phyloP scores from a whole-genome alignment of 140 eudicot species.

The Anethum foeniculum region DNA sequence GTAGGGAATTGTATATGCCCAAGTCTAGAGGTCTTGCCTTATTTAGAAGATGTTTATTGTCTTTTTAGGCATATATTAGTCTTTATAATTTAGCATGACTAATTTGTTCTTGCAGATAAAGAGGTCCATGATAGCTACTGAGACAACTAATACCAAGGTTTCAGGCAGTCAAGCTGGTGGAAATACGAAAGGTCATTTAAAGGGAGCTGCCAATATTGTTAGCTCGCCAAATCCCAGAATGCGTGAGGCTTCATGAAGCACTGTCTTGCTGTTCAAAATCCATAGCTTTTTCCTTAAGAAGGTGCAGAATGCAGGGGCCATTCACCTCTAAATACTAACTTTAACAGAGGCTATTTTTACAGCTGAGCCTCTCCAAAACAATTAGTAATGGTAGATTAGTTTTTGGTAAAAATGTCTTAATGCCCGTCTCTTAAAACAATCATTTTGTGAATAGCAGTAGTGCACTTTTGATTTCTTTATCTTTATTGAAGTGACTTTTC shows the following conservation, averaged over 20 bases:
- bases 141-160: constrained; percentile 36
- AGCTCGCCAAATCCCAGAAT: constrained; percentile 54
- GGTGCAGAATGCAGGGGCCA: background rate
- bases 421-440: background rate
- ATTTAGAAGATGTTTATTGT: background rate
- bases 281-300: background rate
- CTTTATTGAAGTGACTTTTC: background rate
- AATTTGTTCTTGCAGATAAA: constrained; percentile 41
- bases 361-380: background rate
- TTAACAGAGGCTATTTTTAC: background rate
- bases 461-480: background rate
- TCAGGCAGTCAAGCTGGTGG: constrained; percentile 53
- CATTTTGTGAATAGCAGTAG: background rate
- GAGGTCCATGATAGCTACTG: constrained; percentile 51
- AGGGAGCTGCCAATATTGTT: constrained; percentile 38
- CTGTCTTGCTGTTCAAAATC: background rate
- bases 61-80: background rate
- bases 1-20: background rate
- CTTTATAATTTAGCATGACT: background rate
- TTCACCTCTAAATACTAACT: background rate
- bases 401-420: background rate
- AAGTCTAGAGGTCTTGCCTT: background rate
- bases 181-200: constrained; percentile 55
- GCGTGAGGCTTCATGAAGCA: constrained; percentile 30
- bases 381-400: background rate